These are phyloP conservation scores for Phylloporus rhodoxanthus DNA, from an alignment of 768 basidiomycete genomes.

Conservation along the genomic window DNA sequence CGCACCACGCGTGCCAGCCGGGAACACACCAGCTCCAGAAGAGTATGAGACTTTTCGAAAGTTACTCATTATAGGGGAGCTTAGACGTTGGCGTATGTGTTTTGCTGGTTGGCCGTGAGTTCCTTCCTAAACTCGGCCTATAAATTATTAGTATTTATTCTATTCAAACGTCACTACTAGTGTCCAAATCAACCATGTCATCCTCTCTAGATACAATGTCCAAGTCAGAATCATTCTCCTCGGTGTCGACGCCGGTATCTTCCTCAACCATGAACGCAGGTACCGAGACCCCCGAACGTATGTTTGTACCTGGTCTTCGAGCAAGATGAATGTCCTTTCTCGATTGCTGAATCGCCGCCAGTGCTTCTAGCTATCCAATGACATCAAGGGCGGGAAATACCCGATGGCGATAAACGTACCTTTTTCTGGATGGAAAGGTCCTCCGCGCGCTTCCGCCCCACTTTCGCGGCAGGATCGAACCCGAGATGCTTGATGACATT, in stretches of 20 bases:
- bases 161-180: constrained; percentile 16
- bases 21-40: no score
- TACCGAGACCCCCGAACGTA: constrained; percentile 53
- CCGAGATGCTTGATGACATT: constrained; percentile 65
- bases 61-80: no score
- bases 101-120: no score
- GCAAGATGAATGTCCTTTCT: constrained; percentile 53
- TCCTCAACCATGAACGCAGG: constrained; percentile 29
- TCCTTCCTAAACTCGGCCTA: no score
- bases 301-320: constrained; percentile 55
- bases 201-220: constrained; percentile 7
- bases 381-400: not conserved
- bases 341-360: constrained; percentile 48
- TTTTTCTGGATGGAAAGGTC: constrained; percentile 48
- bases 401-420: constrained; percentile 34
- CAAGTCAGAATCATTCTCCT: constrained; percentile 13
- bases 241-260: not conserved
- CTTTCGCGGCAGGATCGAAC: constrained; percentile 68
- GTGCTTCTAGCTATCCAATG: constrained; percentile 43
- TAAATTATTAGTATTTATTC: no score
- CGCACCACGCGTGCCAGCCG: no score
- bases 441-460: constrained; percentile 39
- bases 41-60: no score
- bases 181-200: constrained; percentile 20
- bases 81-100: no score